phyloP scores from a whole-genome alignment of 352 stramenopile species.

The Phytopythium helicoides region DNA sequence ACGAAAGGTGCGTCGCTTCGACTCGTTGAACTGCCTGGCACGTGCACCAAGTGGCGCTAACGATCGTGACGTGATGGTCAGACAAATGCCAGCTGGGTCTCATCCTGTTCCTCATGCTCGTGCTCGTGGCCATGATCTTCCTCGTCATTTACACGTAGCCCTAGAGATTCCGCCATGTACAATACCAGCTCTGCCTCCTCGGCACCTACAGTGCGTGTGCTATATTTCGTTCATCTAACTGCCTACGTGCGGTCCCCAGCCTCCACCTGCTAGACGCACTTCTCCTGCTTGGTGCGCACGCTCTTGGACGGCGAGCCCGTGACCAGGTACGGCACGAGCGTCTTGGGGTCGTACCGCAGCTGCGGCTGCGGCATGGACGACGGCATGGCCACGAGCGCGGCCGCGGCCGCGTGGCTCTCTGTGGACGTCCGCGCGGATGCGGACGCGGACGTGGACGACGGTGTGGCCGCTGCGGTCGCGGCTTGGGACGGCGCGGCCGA shows the following conservation, averaged over 20 bases:
- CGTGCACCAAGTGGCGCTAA: no score
- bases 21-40: no score
- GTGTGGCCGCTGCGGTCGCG: neutral
- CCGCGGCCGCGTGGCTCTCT: constrained; percentile 39
- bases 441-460: constrained; percentile 1
- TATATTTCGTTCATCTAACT: neutral
- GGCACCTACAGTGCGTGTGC: no score
- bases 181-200: no score
- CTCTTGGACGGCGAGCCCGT: constrained; percentile 5
- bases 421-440: constrained; percentile 10
- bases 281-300: constrained; percentile 32
- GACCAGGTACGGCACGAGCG: constrained; percentile 7
- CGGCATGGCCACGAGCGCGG: constrained; percentile 30
- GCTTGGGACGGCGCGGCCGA: no score
- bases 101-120: constrained; percentile 65
- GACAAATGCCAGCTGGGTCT: constrained; percentile 78
- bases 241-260: neutral
- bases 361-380: constrained; percentile 19
- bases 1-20: constrained; percentile 61
- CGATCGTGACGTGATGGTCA: constrained; percentile 7
- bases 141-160: constrained; percentile 82
- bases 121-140: constrained; percentile 76
- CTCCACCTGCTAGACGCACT: constrained; percentile 12
- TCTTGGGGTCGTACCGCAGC: constrained; percentile 23
- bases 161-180: neutral